Conservation (phyloP, 768 basidiomycete species). For the Panellus pusillus region DNA sequence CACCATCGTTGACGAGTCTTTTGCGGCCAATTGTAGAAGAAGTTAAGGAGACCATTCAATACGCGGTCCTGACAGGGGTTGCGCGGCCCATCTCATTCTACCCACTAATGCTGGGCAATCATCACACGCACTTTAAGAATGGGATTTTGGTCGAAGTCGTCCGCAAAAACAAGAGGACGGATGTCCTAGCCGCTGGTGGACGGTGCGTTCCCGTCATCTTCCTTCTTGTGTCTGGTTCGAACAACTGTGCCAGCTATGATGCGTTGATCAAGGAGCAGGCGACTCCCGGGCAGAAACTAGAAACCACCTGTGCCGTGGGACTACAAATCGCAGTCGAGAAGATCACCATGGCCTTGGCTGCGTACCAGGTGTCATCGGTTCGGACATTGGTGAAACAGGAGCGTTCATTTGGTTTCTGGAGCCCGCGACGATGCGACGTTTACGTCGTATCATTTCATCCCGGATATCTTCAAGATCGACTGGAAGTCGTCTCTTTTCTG, state of each 20-base stretch:
- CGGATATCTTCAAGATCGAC: constrained; percentile 72
- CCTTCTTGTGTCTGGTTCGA: neutral
- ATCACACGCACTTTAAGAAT: constrained; percentile 65
- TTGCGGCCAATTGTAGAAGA: constrained; percentile 58
- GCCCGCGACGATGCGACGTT: constrained; percentile 86
- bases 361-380: constrained; percentile 68
- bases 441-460: constrained; percentile 79
- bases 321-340: constrained; percentile 80
- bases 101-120: constrained; percentile 72
- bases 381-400: constrained; percentile 74
- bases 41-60: constrained; percentile 61
- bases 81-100: constrained; percentile 62
- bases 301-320: constrained; percentile 65
- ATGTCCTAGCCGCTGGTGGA: constrained; percentile 80
- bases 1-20: constrained; percentile 48
- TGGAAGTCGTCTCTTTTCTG: constrained; percentile 73
- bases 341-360: constrained; percentile 67
- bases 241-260: constrained; percentile 59
- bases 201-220: constrained; percentile 44
- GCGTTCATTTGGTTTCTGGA: constrained; percentile 86
- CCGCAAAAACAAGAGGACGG: constrained; percentile 60
- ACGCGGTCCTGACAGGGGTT: constrained; percentile 62
- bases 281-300: constrained; percentile 51
- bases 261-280: constrained; percentile 62
- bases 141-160: constrained; percentile 79